These are phyloP conservation scores for Cladosporium sp. DNA, from an alignment of 2,329 filamentous ascomycete species.

Conservation along the genomic window DNA sequence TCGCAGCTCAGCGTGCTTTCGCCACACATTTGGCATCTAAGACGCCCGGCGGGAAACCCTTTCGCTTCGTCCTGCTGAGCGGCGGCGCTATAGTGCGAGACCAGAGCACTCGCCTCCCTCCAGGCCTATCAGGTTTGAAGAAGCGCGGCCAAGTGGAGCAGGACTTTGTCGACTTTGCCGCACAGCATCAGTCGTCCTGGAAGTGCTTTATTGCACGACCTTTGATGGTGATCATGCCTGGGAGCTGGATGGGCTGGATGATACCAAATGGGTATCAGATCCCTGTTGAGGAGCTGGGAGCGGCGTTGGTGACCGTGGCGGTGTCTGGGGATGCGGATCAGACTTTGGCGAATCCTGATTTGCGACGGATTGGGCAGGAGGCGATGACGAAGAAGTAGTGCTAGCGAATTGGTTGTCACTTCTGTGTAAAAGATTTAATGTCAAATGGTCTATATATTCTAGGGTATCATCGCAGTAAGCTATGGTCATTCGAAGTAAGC, in stretches of 20 bases:
- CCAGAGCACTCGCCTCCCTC: conserved; percentile 24
- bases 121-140: conserved; percentile 3
- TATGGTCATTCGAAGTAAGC: not conserved
- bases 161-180: conserved; percentile 22
- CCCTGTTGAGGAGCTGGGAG: conserved; percentile 19
- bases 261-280: conserved; percentile 17
- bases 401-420: too few species aligned
- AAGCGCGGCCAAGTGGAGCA: conserved; percentile 24
- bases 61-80: conserved; percentile 38
- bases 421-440: too few species aligned
- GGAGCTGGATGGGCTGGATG: conserved; percentile 13
- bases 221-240: conserved; percentile 17
- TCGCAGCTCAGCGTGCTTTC: conserved; percentile 32
- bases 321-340: conserved; percentile 11
- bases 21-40: conserved; percentile 18
- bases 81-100: conserved; percentile 32
- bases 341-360: conserved; percentile 19
- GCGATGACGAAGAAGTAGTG: conserved; percentile 1
- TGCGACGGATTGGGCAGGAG: conserved; percentile 15
- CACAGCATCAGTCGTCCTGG: conserved; percentile 20
- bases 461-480: too few species aligned
- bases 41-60: conserved; percentile 24
- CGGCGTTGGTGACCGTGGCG: conserved; percentile 19
- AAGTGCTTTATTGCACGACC: conserved; percentile 26
- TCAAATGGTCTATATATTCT: too few species aligned